Base-by-base conservation (phyloP, 2,329 filamentous ascomycete species). In the Diaporthe australafricana region DNA sequence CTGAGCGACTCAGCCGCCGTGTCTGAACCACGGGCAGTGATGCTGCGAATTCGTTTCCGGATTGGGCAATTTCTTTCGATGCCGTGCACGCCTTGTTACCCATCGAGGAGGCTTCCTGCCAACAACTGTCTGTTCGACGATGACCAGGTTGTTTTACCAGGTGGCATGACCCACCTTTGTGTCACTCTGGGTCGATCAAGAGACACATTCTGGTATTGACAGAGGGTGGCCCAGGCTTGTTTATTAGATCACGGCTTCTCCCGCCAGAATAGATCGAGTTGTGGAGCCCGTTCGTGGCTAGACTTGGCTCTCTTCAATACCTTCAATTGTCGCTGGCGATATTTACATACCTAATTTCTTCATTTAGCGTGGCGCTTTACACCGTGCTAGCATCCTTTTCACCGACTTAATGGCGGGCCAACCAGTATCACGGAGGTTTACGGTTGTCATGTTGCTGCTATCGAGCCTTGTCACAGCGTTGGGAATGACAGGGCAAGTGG, bases 191-290 rank as follows among this genome's bases (percentile, higher is more conserved):
- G 57, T 48, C 27, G 25, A 47, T 63, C 40, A 47, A 35, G 27
- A 17, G 40, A 6, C n/a, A 9, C 8, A 30, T 22, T 48, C 20
- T 32, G 27, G 25, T 22, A 12, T 47, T 12, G 42, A 22, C 11
- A 12, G 57, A 35, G 12, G 42, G 47, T 63, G 25, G 11, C n/a
- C 57, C 42, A 22, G 12, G 57, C 20, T 63, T 63, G 57, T 63
- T 63, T 47, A 47, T 63, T 63, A 63, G 57, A 63, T 63, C 57
- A 63, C 42, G 57, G 57, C 40, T 35, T 63, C 27, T 63, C 57
- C 57, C 57, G 57, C 57, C 57, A 16, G 40, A n/a, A 48, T 22
- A 11, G 40, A 22, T 47, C 27, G 5, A 17, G 9, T 48, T 47
- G 57, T 63, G 57, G 57, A 22, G 40, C 20, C 27, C 9, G 1